Base-by-base conservation (phyloP, 2,329 filamentous ascomycete genomes). In the Zalaria sp. region DNA sequence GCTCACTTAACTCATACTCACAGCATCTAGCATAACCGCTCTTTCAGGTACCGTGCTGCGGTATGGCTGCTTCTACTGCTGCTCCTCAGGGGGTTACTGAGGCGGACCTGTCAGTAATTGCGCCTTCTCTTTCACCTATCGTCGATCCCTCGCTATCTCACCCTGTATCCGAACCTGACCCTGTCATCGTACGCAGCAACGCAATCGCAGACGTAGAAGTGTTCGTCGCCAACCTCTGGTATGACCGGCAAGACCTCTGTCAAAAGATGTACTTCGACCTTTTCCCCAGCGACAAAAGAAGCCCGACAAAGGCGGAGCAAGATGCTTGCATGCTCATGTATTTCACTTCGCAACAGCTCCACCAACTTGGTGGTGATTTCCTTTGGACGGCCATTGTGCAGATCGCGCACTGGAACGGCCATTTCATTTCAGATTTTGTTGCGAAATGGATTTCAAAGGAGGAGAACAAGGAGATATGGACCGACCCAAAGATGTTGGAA, bases 381-480 rank as follows among this genome's bases (percentile, higher is more conserved):
- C 49, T 61, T 39, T 59, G 58, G 48, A 53, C 58, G 37, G 57
- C 52, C 10, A 57, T 54, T 47, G 53, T 52, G 41, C 48, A 40
- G 26, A 51, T 53, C 42, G 56, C 57, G 2, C 26, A 51, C n/a
- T 58, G 47, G 44, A 61, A 61, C 38, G 41, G 49, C 25, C 37
- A 55, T 18, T 35, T 35, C 7, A 50, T 53, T 28, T 40, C 57
- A 25, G 51, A 51, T n/a, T 37, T 32, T 7, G 46, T 56, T 11
- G 49, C 47, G 29, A 40, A 48, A 8, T 46, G 46, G 46, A 53
- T 52, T 52, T 44, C 52, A 27, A 31, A 47, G 41, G 26, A 50
- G 26, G 41, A 49, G 8, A 51, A 55, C 39, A 36, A 36, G 45
- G 38, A 47, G 3, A 36, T 53, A 18, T 40, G 50, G 38, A 39